Conservation (phyloP, 192 early-diverging fungal species). For the Coemansia sp. region DNA sequence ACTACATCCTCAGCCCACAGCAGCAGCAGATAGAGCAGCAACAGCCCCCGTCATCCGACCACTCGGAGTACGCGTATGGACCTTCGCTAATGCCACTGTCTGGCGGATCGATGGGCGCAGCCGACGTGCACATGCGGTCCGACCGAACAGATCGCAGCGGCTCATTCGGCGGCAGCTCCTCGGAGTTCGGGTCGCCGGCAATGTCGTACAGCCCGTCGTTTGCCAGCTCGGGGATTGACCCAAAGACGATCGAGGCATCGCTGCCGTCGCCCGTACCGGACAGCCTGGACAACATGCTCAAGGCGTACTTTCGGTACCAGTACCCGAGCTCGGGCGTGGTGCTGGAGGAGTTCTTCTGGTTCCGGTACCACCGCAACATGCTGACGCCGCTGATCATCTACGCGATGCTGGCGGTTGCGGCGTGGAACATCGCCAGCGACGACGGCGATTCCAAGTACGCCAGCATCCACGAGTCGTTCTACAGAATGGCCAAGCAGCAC, state of each 20-base stretch:
- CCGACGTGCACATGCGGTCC: not conserved
- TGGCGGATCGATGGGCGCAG: not conserved
- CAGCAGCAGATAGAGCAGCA: not conserved
- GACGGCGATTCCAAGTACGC: conserved; percentile 29
- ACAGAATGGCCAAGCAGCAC: conserved; percentile 42
- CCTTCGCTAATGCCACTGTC: conserved; percentile 11
- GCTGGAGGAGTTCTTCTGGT: conserved; percentile 55
- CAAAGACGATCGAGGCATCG: conserved; percentile 38
- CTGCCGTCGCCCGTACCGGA: conserved; percentile 35
- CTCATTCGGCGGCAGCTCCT: conserved; percentile 33
- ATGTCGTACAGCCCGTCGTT: conserved; percentile 35
- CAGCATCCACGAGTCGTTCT: conserved; percentile 44
- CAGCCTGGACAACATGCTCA: conserved; percentile 51
- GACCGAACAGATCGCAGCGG: conserved; percentile 33
- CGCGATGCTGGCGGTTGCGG: conserved; percentile 50
- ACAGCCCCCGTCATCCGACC: not conserved
- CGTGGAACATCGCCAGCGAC: conserved; percentile 49
- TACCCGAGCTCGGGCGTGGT: conserved; percentile 52
- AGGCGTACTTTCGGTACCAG: conserved; percentile 54
- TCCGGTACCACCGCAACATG: conserved; percentile 50
- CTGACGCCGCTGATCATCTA: conserved; percentile 54
- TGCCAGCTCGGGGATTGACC: conserved; percentile 24
- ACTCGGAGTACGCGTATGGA: conserved; percentile 7
- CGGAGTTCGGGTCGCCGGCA: conserved; percentile 29
- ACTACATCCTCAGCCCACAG: not conserved